phyloP scores from a whole-genome alignment of 257 asterid genomes.

The Solanum dulcamara region DNA sequence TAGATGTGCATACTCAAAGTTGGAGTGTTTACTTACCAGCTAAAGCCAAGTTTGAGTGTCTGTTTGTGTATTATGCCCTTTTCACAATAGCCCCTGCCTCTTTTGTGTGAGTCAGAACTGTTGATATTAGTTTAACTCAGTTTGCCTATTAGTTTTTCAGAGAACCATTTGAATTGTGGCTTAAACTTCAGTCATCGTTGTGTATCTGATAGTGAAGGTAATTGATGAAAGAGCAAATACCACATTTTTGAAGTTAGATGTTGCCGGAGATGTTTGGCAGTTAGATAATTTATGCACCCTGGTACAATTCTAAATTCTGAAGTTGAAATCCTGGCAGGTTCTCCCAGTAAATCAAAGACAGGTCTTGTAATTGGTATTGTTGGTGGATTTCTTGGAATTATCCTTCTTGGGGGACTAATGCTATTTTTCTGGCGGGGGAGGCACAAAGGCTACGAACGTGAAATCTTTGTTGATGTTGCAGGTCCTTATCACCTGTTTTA shows the following conservation, averaged over 20 bases:
- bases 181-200: constrained; percentile 32
- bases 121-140: constrained; percentile 14
- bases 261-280: neutral
- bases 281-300: neutral
- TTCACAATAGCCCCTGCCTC: neutral
- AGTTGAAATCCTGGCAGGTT: constrained; percentile 30
- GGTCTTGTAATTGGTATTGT: constrained; percentile 56
- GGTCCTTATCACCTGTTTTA: constrained; percentile 32
- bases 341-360: constrained; percentile 47
- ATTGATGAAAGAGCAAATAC: constrained; percentile 10
- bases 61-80: neutral
- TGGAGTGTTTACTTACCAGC: neutral
- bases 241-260: neutral
- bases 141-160: constrained; percentile 64
- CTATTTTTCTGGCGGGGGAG: constrained; percentile 52
- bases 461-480: constrained; percentile 81
- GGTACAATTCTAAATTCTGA: neutral
- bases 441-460: constrained; percentile 47
- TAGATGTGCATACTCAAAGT: neutral
- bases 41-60: neutral
- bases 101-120: neutral
- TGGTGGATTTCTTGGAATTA: constrained; percentile 44
- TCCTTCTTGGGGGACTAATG: constrained; percentile 49
- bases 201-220: constrained; percentile 61
- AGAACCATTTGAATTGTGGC: constrained; percentile 78